Percentiles rank a stretch among this genome's conserved stretches.
Conservation (phyloP, 2,329 filamentous ascomycete species). For the Cadophora sp. region DNA sequence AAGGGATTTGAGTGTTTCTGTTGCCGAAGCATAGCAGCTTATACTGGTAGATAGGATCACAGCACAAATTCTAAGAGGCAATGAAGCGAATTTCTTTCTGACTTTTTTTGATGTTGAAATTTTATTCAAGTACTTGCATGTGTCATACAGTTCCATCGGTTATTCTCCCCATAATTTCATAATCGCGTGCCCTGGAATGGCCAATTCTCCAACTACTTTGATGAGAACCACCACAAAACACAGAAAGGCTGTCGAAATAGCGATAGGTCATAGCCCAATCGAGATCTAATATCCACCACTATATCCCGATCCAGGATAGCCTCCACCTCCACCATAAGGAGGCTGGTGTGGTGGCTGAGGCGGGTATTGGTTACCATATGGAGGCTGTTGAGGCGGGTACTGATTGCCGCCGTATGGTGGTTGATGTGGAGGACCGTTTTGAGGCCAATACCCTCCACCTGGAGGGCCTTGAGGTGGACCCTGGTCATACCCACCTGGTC, state of each 20-base stretch:
- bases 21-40: not conserved
- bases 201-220: not conserved
- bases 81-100: not conserved
- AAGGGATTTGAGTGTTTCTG: not conserved
- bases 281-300: slow-evolving; percentile 10
- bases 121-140: not conserved
- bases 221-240: not conserved
- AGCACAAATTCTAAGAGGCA: not conserved
- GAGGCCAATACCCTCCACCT: not conserved
- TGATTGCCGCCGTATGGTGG: slow-evolving; percentile 23
- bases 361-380: slow-evolving; percentile 25
- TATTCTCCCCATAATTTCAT: not conserved
- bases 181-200: not conserved
- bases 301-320: slow-evolving; percentile 17
- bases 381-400: slow-evolving; percentile 33
- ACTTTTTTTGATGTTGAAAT: not conserved
- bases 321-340: slow-evolving; percentile 11
- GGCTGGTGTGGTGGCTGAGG: slow-evolving; percentile 13
- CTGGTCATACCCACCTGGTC: slow-evolving; percentile 21
- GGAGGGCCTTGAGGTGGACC: slow-evolving; percentile 30
- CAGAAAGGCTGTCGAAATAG: not conserved
- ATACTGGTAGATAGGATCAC: not conserved
- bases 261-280: not conserved
- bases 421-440: slow-evolving; percentile 18
- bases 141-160: not conserved